These are phyloP conservation scores for Sporothrix brasiliensis DNA, from an alignment of 2,329 filamentous ascomycete genomes.

Conservation along the genomic window DNA sequence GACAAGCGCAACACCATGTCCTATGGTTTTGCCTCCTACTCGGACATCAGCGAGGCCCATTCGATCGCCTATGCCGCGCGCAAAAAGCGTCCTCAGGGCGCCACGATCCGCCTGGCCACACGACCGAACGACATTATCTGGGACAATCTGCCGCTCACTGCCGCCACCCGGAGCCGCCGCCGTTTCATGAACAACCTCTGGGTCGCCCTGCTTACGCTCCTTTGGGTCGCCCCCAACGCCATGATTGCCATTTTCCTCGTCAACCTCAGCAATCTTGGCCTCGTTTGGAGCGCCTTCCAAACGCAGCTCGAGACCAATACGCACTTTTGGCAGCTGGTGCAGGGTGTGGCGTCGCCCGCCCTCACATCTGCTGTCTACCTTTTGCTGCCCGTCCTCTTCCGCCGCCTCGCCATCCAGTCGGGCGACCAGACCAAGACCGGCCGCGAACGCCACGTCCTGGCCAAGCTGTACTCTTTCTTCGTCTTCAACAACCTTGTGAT, in stretches of 20 bases:
- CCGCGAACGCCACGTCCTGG: constrained; percentile 85
- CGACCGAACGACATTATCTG: constrained; percentile 92
- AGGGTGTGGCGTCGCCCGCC: constrained; percentile 88
- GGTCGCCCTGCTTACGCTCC: constrained; percentile 75
- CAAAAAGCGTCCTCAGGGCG: constrained; percentile 77
- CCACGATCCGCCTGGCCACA: constrained; percentile 77
- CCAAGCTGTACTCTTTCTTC: constrained; percentile 92
- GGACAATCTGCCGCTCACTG: constrained; percentile 81
- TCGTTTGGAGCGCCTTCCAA: constrained; percentile 77
- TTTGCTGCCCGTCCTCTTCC: constrained; percentile 86
- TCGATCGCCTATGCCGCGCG: constrained; percentile 79
- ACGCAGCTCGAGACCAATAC: constrained; percentile 63
- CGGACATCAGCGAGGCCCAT: constrained; percentile 85
- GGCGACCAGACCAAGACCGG: constrained; percentile 92
- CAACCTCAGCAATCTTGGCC: constrained; percentile 77
- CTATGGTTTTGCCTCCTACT: constrained; percentile 93
- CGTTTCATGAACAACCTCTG: constrained; percentile 80
- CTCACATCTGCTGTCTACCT: constrained; percentile 87
- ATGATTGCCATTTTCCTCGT: constrained; percentile 92
- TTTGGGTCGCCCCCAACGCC: constrained; percentile 92
- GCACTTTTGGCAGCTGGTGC: constrained; percentile 79
- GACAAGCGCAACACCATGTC: constrained; percentile 87
- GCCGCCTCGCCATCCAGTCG: constrained; percentile 76
- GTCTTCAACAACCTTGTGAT: constrained; percentile 95
- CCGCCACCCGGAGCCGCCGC: constrained; percentile 69